Conservation (phyloP, 352 stramenopile genomes). For the Phytophthora sojae region DNA sequence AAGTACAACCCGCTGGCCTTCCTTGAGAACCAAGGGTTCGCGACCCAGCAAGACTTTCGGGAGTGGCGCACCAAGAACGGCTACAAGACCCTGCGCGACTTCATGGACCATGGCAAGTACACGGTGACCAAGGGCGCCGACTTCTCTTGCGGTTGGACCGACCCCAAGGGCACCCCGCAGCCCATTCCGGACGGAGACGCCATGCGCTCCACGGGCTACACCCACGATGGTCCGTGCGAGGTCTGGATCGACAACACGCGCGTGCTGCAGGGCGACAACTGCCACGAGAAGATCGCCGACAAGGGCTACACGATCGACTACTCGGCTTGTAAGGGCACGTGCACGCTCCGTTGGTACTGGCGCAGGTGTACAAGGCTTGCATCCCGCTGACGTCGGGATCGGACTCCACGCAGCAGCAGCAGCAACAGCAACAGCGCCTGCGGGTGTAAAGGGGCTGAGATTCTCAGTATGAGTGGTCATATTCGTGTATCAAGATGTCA, state of each 20-base stretch:
- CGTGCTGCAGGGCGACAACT: slow-evolving; percentile 32
- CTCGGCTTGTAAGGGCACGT: slow-evolving; percentile 12
- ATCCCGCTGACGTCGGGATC: slow-evolving; percentile 24
- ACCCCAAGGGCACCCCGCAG: slow-evolving; percentile 33
- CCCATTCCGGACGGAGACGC: slow-evolving; percentile 36
- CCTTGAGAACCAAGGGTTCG: slow-evolving; percentile 51
- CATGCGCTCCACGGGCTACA: slow-evolving; percentile 54
- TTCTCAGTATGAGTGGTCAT: too few relatives aligned
- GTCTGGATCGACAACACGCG: slow-evolving; percentile 48
- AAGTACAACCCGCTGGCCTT: slow-evolving; percentile 54
- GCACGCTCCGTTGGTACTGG: slow-evolving; percentile 17
- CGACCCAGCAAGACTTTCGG: slow-evolving; percentile 48
- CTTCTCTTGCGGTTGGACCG: slow-evolving; percentile 44
- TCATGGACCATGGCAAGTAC: slow-evolving; percentile 47
- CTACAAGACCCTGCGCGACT: slow-evolving; percentile 47
- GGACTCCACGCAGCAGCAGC: neutral
- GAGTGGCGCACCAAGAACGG: slow-evolving; percentile 40
- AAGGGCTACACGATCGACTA: slow-evolving; percentile 29
- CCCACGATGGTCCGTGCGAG: slow-evolving; percentile 48
- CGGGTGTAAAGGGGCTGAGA: slow-evolving; percentile 5
- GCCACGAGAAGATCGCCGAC: slow-evolving; percentile 30
- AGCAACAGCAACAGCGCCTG: neutral
- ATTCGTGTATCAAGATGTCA: neutral
- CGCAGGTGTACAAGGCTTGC: slow-evolving; percentile 53
- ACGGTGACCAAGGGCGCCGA: slow-evolving; percentile 32